Conservation (phyloP, 2,329 filamentous ascomycete species). For the Claviceps sp. region DNA sequence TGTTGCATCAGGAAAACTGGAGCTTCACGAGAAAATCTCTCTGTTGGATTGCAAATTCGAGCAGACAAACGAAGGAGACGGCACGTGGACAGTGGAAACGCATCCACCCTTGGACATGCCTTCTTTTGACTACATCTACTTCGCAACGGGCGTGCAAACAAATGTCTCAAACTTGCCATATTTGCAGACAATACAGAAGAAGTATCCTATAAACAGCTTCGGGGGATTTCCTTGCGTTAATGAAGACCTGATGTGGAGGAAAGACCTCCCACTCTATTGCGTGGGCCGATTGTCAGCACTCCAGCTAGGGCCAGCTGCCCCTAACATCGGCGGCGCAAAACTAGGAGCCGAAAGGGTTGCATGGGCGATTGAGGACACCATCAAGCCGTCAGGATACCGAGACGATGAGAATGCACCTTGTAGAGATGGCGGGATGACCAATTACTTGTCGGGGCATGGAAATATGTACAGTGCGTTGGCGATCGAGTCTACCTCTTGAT, state of each 20-base stretch:
- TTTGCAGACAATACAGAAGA: constrained; percentile 42
- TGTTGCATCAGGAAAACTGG: constrained; percentile 34
- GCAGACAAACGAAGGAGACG: constrained; percentile 17
- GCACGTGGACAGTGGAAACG: constrained; percentile 31
- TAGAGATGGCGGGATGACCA: constrained; percentile 8
- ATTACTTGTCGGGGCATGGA: constrained; percentile 21
- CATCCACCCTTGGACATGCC: constrained; percentile 41
- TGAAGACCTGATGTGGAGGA: constrained; percentile 63
- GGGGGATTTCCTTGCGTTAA: constrained; percentile 61
- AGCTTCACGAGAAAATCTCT: constrained; percentile 43
- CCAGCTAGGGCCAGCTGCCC: constrained; percentile 56
- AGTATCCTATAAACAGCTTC: constrained; percentile 47
- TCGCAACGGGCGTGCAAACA: constrained; percentile 58
- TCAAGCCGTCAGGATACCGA: constrained; percentile 11
- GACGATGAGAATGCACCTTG: background rate
- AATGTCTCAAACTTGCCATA: constrained; percentile 49
- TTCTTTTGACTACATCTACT: constrained; percentile 55
- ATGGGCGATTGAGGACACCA: constrained; percentile 52
- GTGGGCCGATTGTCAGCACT: constrained; percentile 55
- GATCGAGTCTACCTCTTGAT: background rate
- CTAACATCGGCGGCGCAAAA: constrained; percentile 61
- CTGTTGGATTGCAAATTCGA: constrained; percentile 41
- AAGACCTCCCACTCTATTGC: constrained; percentile 60
- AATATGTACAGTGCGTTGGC: constrained; percentile 22
- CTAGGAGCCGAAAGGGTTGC: constrained; percentile 60